Base-by-base conservation (phyloP, 352 stramenopile genomes). In the Salisapilia sapeloensis region DNA sequence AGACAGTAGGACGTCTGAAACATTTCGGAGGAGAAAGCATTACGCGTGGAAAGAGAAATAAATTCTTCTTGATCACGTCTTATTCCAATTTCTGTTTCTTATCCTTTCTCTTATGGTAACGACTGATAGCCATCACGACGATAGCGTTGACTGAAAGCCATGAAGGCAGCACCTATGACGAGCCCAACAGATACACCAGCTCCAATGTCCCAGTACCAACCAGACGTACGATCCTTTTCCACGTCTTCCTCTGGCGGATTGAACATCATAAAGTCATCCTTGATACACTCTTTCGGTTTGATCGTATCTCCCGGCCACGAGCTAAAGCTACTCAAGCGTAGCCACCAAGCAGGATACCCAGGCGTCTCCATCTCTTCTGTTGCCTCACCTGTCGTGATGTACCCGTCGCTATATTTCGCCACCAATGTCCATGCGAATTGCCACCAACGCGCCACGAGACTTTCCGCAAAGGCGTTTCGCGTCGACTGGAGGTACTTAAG, bases 361-460 rank as follows among this genome's bases (percentile, higher is more conserved):
- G 60, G 62, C 16, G 55, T 54, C 4, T 52, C 18, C 48, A 67
- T 61, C 10, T 76, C 35, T 3, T 38, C 35, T 0, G 58, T 41
- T n/a, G 28, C 38, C 33, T 85, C 70, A 16, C 70, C 66, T 6
- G 59, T 81, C 12, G 63, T 78, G 36, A 76, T 47, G 48, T 75
- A 81, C 23, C 70, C 70, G 22, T 78, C 53, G 35, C 61, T 81
- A 42, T 69, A 85, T 41, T 82, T 85, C 29, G 57, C 60, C 6
- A 82, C 49, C 9, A 85, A 38, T 15, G 34, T 57, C 69, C 69
- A 85, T 6, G 62, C 65, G 1, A 82, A 46, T 10, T 49, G 13
- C 69, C 69, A 82, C 69, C 69, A 81, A 17, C 53, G 36, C 0
- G 56, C 33, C 6, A 82, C 62, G 1, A 85, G 62, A 3, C 53